Conservation (phyloP, 352 stramenopile genomes). For the Aphanomyces astaci region DNA sequence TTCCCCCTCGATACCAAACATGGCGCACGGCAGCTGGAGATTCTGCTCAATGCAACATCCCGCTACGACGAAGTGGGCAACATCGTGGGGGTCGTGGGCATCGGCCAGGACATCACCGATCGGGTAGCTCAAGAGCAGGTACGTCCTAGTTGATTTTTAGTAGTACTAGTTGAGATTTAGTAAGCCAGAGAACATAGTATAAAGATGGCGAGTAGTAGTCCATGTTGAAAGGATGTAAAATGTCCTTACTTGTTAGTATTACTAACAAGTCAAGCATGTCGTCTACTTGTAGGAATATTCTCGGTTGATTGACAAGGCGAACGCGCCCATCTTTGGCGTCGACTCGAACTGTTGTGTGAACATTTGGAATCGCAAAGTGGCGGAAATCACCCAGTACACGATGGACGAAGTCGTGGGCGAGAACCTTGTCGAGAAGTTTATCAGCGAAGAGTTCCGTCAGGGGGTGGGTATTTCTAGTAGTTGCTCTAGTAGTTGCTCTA, state of each 20-base stretch:
- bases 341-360: slow-evolving; percentile 72
- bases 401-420: slow-evolving; percentile 83
- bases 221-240: too few relatives aligned
- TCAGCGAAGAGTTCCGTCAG: slow-evolving; percentile 66
- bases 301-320: slow-evolving; percentile 83
- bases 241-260: too few relatives aligned
- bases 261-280: too few relatives aligned
- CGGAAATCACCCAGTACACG: slow-evolving; percentile 85
- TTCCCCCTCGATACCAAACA: slow-evolving; percentile 70
- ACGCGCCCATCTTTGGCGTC: slow-evolving; percentile 86
- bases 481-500: not conserved
- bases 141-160: too few relatives aligned
- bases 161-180: too few relatives aligned
- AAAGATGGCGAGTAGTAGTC: too few relatives aligned
- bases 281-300: slow-evolving; percentile 53
- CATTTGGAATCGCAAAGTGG: slow-evolving; percentile 90
- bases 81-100: slow-evolving; percentile 76
- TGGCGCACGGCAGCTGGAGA: slow-evolving; percentile 57
- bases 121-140: slow-evolving; percentile 86
- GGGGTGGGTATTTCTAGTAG: too few relatives aligned
- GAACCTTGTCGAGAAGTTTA: slow-evolving; percentile 87
- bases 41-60: slow-evolving; percentile 70
- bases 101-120: slow-evolving; percentile 79
- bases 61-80: slow-evolving; percentile 65
- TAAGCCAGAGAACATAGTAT: too few relatives aligned